Conservation (phyloP, 768 basidiomycete genomes). For the Leccinum boreale region DNA sequence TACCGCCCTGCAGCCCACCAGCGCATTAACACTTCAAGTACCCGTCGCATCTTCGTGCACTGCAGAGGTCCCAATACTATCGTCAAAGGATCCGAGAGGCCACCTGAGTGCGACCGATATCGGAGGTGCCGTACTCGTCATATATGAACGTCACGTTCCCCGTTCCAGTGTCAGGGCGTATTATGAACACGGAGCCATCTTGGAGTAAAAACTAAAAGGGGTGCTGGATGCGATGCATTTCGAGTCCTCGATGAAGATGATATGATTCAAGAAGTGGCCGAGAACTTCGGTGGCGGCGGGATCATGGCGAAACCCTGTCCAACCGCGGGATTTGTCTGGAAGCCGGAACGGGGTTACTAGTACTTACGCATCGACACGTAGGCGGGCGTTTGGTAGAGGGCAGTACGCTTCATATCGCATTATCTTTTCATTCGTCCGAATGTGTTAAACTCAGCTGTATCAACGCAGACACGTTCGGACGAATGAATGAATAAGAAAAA, state of each 20-base stretch:
- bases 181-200: not conserved
- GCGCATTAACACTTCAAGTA: not conserved
- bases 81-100: conserved; percentile 10
- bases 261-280: not conserved
- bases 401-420: not conserved
- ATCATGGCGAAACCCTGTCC: conserved; percentile 9
- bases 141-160: not conserved
- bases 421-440: not conserved
- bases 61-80: conserved; percentile 6
- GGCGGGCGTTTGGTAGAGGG: not conserved
- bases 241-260: not conserved
- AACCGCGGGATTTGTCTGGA: not conserved
- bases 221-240: not conserved
- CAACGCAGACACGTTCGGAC: not conserved
- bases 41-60: conserved; percentile 1
- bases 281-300: not conserved
- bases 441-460: not conserved
- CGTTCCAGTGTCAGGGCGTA: not conserved
- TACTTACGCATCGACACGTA: not conserved
- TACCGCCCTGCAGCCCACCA: not conserved
- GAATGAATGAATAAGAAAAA: not conserved
- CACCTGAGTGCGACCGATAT: not conserved
- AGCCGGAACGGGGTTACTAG: conserved; percentile 5
- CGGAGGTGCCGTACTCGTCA: not conserved
- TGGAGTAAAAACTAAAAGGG: conserved; percentile 1